Evolutionary conservation across 2,329 filamentous ascomycete genomes (phyloP), one percentile per base, ranked within the genome.

Genomic region (Ceratocystis smalleyi): DNA sequence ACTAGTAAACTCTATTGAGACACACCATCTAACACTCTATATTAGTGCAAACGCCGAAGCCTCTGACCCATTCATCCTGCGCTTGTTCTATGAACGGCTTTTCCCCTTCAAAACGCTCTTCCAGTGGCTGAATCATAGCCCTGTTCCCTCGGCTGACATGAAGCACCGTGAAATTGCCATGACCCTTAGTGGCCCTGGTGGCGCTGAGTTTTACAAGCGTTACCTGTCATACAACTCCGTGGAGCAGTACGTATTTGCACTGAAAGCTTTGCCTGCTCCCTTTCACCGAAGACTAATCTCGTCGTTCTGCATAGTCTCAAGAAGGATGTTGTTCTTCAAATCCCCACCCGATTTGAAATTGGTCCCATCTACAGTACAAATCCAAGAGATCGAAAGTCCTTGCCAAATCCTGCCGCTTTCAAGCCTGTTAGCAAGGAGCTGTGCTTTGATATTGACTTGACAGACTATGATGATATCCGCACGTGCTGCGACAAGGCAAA

Each of bases 371-470:
- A 99, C 77, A 90, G 82, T 62, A 88, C 91, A 59, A 96, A 97
- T 73, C 94, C 94, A 0, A 87, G 91, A 70, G 94, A 99, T 70
- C 86, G 92, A 71, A 99, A 97, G 76, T 86, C 86, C 0, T 75
- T 97, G 43, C 84, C 87, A 63, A 92, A 91, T 74, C 82, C 86
- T 43, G 83, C 84, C 59, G 84, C 89, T 7, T 96, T 99, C 77
- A 87, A 86, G 68, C 92, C 94, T 0, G 74, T 96, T 40, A 82
- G 88, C 64, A 99, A 99, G 74, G 94, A 99, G 74, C 78, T 99
- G 47, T 96, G 96, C 70, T 97, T 99, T 74, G 94, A 99, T 86
- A 97, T 99, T 71, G 94, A 99, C 82, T 82, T 99, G 82, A 97
- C 94, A 64, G 94, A 97, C 76, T 99, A 99, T 75, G 94, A 99